Conservation (phyloP, 176 grass and related monocot species). For the Juncus inflexus region DNA sequence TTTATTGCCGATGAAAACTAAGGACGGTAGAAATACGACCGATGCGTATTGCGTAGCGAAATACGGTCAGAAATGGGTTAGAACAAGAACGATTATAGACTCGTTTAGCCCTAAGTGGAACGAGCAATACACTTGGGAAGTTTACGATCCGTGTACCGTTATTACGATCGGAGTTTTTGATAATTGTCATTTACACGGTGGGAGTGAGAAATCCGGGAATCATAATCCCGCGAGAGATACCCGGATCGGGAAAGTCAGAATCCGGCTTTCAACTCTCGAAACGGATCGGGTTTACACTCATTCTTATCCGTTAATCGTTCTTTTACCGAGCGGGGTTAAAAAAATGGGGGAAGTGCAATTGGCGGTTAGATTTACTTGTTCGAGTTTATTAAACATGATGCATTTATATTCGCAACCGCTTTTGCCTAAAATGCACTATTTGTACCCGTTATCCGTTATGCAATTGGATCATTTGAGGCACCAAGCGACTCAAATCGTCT, state of each 20-base stretch:
- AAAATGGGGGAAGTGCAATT: conserved; percentile 74
- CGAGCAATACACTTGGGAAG: conserved; percentile 72
- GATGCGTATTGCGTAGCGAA: conserved; percentile 69
- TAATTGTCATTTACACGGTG: conserved; percentile 52
- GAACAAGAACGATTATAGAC: conserved; percentile 52
- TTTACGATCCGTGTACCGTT: conserved; percentile 64
- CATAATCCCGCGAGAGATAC: conserved; percentile 33
- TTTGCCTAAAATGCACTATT: conserved; percentile 67
- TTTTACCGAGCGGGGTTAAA: conserved; percentile 51
- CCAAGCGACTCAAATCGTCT: conserved; percentile 59
- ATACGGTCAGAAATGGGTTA: conserved; percentile 68
- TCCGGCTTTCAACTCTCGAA: conserved; percentile 61
- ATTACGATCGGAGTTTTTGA: conserved; percentile 59
- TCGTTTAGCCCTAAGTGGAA: conserved; percentile 59
- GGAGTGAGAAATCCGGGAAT: conserved; percentile 15
- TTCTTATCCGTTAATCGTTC: conserved; percentile 46
- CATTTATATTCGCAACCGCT: conserved; percentile 53
- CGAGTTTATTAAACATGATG: conserved; percentile 51
- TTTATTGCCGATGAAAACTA: conserved; percentile 56
- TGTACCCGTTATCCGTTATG: conserved; percentile 49
- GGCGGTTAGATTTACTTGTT: conserved; percentile 57
- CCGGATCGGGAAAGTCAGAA: conserved; percentile 62
- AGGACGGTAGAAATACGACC: conserved; percentile 49
- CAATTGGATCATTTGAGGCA: conserved; percentile 57
- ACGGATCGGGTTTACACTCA: conserved; percentile 49